Conservation (phyloP, 148 eudicot genomes). For the Camellia sinensis region DNA sequence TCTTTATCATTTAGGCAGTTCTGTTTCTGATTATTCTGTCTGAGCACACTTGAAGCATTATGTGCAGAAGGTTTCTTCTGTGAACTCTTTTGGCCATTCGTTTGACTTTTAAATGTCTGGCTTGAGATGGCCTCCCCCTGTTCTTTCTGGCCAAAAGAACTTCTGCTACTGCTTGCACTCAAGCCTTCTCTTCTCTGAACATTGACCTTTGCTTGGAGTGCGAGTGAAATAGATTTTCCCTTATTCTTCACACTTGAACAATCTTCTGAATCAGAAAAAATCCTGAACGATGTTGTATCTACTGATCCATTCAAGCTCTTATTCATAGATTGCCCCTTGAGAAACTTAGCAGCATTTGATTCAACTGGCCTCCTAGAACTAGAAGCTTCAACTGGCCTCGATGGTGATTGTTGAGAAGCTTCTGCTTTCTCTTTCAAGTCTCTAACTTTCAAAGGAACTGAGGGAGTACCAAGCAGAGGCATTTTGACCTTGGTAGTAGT, state of each 20-base stretch:
- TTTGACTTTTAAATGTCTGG: constrained; percentile 46
- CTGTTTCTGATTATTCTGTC: constrained; percentile 88
- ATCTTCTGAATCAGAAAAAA: constrained; percentile 44
- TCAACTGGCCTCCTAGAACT: constrained; percentile 42
- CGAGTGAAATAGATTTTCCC: constrained; percentile 82
- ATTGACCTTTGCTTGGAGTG: constrained; percentile 90
- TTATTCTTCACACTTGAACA: constrained; percentile 40
- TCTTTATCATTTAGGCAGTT: constrained; percentile 52
- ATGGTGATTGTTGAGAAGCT: constrained; percentile 42
- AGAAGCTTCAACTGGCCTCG: constrained; percentile 38
- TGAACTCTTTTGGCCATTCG: constrained; percentile 38
- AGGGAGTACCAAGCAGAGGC: constrained; percentile 54
- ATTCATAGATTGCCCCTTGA: constrained; percentile 58
- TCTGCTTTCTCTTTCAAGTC: constrained; percentile 69
- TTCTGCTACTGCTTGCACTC: constrained; percentile 31
- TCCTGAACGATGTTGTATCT: constrained; percentile 32
- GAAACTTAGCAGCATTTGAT: constrained; percentile 52
- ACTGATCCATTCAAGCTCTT: constrained; percentile 59
- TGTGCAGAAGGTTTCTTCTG: constrained; percentile 45
- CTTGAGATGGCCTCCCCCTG: constrained; percentile 31
- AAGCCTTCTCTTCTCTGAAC: constrained; percentile 84
- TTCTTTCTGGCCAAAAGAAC: constrained; percentile 42
- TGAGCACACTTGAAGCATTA: constrained; percentile 43
- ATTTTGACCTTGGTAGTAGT: constrained; percentile 40
- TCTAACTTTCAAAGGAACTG: constrained; percentile 62